phyloP scores from a whole-genome alignment of 2,329 filamentous ascomycete genomes.

The Sporothrix pseudoabietina region DNA sequence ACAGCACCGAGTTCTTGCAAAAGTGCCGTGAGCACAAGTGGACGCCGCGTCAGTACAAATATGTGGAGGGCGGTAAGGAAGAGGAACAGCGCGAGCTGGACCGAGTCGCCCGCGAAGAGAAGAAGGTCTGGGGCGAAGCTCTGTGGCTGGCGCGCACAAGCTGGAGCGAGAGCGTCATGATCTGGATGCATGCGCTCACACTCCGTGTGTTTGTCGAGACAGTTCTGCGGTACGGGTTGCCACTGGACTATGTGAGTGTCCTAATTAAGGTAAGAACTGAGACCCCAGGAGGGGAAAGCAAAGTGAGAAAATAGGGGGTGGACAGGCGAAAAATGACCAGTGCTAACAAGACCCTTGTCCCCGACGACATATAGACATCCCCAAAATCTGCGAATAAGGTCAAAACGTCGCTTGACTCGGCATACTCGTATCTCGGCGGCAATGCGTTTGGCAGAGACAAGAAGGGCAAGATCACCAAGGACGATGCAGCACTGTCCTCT shows the following conservation, averaged over 20 bases:
- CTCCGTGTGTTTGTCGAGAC: constrained; percentile 96
- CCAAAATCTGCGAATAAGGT: constrained; percentile 80
- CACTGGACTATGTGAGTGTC: constrained; percentile 83
- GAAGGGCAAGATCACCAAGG: constrained; percentile 87
- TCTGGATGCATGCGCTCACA: constrained; percentile 90
- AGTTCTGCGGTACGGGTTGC: constrained; percentile 91
- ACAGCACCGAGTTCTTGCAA: constrained; percentile 81
- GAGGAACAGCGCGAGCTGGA: constrained; percentile 87
- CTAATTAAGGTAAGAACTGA: constrained; percentile 71
- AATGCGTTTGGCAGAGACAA: constrained; percentile 94
- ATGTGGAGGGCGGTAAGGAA: constrained; percentile 85
- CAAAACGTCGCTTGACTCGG: constrained; percentile 75
- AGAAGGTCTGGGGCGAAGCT: constrained; percentile 90
- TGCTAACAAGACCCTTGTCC: background rate
- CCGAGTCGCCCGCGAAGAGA: constrained; percentile 78
- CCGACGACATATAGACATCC: constrained; percentile 62
- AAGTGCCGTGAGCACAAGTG: constrained; percentile 92
- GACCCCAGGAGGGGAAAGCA: background rate
- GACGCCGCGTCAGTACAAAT: constrained; percentile 92
- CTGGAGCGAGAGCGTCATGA: constrained; percentile 94
- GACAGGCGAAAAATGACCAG: background rate
- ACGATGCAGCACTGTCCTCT: constrained; percentile 75
- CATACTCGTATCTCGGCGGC: constrained; percentile 89
- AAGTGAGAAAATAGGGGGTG: background rate
- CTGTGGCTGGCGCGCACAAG: constrained; percentile 84